Evolutionary conservation across 371 early-diverging fungal species (phyloP).

Genomic region (Saksenaea vasiformis): DNA sequence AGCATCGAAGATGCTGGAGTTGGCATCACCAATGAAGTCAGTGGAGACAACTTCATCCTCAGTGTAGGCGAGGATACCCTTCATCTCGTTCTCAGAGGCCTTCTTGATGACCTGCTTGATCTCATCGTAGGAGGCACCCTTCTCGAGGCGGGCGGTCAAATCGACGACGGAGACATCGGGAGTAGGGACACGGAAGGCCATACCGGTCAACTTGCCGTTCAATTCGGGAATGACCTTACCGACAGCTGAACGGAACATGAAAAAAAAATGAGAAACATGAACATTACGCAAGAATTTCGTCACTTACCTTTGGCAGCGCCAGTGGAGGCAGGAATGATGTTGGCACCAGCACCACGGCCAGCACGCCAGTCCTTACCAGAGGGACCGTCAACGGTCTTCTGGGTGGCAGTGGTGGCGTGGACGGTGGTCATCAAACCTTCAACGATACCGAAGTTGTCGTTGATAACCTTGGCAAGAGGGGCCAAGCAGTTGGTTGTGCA

Average conservation of each 20-base stretch:
- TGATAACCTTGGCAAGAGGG: slow-evolving; percentile 96
- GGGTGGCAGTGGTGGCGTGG: slow-evolving; percentile 98
- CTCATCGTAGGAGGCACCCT: slow-evolving; percentile 88
- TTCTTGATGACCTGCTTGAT: slow-evolving; percentile 87
- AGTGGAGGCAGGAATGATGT: slow-evolving; percentile 99
- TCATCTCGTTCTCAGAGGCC: slow-evolving; percentile 79
- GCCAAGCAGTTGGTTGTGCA: slow-evolving; percentile 99
- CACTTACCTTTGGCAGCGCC: slow-evolving; percentile 93
- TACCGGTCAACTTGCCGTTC: slow-evolving; percentile 98
- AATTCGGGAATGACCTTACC: slow-evolving; percentile 98
- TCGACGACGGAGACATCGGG: slow-evolving; percentile 99
- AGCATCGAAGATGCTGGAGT: slow-evolving; percentile 96
- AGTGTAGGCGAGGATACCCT: slow-evolving; percentile 96
- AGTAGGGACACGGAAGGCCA: slow-evolving; percentile 98
- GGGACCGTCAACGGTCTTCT: slow-evolving; percentile 99
- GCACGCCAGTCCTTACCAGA: slow-evolving; percentile 96
- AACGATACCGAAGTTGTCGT: slow-evolving; percentile 91
- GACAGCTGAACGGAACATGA: slow-evolving; percentile 69
- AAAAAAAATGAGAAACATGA: slow-evolving; percentile 1
- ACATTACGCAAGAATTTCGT: neutral
- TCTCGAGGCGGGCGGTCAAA: slow-evolving; percentile 91
- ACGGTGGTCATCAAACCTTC: slow-evolving; percentile 95
- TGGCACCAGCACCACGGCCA: slow-evolving; percentile 92
- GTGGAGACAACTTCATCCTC: slow-evolving; percentile 97
- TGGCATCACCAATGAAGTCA: slow-evolving; percentile 94